phyloP scores from a whole-genome alignment of 2,329 filamentous ascomycete genomes.

The Sphaerostilbella broomeana region DNA sequence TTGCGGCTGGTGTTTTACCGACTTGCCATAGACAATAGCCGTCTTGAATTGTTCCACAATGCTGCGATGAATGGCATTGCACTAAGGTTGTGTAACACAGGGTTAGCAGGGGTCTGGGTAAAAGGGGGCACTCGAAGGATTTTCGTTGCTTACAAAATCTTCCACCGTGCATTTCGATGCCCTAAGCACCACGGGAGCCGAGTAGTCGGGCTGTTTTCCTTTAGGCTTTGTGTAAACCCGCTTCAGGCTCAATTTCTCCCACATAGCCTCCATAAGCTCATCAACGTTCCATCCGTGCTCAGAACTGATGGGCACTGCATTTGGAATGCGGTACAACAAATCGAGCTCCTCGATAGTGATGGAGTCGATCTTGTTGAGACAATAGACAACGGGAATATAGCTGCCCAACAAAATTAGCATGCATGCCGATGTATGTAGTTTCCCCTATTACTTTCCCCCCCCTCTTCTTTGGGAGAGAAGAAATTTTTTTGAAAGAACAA shows the following conservation, averaged over 20 bases:
- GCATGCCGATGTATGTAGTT: no score
- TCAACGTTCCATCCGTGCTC: constrained; percentile 98
- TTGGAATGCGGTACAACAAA: constrained; percentile 90
- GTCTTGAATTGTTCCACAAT: constrained; percentile 94
- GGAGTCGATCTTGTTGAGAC: constrained; percentile 97
- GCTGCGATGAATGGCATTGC: constrained; percentile 92
- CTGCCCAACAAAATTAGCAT: constrained; percentile 34
- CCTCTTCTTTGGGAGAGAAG: no score
- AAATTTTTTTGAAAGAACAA: no score
- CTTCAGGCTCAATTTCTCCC: constrained; percentile 88
- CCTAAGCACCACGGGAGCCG: constrained; percentile 80
- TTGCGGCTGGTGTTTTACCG: constrained; percentile 97
- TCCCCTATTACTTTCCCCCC: background rate
- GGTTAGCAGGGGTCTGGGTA: constrained; percentile 5
- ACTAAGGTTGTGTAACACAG: constrained; percentile 47
- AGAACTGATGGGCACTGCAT: constrained; percentile 93
- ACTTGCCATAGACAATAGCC: constrained; percentile 94
- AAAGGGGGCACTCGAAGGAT: background rate
- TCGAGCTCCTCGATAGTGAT: constrained; percentile 98
- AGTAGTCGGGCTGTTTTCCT: constrained; percentile 88
- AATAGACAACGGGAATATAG: constrained; percentile 99
- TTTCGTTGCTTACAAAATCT: constrained; percentile 72
- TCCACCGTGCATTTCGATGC: constrained; percentile 81
- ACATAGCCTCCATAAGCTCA: constrained; percentile 95
- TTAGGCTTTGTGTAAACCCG: constrained; percentile 98